Conservation (phyloP, 2,329 filamentous ascomycete species). For the Hortaea sp. region DNA sequence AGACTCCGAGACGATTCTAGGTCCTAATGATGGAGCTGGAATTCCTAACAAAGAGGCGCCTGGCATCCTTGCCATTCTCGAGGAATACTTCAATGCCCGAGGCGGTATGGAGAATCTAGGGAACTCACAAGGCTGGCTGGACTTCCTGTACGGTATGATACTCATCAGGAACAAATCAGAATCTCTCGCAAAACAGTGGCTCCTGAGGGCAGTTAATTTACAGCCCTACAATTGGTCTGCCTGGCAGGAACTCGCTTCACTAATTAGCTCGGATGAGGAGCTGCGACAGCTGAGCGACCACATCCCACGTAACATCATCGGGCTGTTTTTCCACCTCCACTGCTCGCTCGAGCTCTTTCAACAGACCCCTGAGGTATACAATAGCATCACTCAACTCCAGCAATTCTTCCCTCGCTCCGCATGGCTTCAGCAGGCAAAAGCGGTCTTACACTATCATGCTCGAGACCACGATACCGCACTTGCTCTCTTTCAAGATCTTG, state of each 20-base stretch:
- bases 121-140: constrained; percentile 72
- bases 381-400: constrained; percentile 66
- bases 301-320: constrained; percentile 82
- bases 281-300: constrained; percentile 47
- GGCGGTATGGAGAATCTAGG: constrained; percentile 22
- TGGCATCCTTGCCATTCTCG: constrained; percentile 62
- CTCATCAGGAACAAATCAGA: constrained; percentile 87
- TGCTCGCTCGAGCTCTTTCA: constrained; percentile 88
- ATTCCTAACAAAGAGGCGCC: constrained; percentile 78
- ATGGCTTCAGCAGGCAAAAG: constrained; percentile 83
- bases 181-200: constrained; percentile 68
- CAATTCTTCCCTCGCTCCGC: constrained; percentile 77
- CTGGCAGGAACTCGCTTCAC: constrained; percentile 81
- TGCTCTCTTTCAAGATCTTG: constrained; percentile 42
- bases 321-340: constrained; percentile 86
- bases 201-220: constrained; percentile 78
- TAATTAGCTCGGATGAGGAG: constrained; percentile 72
- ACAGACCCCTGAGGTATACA: constrained; percentile 63
- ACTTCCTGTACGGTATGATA: constrained; percentile 85
- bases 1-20: constrained; percentile 93
- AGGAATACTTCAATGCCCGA: constrained; percentile 68
- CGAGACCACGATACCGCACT: constrained; percentile 60
- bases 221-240: constrained; percentile 96
- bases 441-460: constrained; percentile 79
- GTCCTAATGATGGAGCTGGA: constrained; percentile 77